These are phyloP conservation scores for Fonsecaea nubica DNA, from an alignment of 2,329 filamentous ascomycete genomes.

Conservation along the genomic window DNA sequence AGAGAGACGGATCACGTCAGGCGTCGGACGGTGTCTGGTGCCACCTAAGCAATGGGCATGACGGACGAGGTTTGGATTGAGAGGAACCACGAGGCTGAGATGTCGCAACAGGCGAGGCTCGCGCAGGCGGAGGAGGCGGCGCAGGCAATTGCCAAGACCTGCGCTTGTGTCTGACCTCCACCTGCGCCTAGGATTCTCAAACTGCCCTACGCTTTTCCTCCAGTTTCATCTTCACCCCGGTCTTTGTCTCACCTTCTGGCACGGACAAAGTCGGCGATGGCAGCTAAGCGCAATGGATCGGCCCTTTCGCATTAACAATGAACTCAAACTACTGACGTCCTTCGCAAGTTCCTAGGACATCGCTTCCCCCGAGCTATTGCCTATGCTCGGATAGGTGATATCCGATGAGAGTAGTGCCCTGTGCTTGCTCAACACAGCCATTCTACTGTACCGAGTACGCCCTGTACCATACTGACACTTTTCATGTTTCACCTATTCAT, in stretches of 20 bases:
- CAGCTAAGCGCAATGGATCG: neutral
- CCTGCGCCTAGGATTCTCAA: neutral
- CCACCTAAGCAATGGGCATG: neutral
- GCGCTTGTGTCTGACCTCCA: too few relatives aligned
- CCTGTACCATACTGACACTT: neutral
- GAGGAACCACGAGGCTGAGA: neutral
- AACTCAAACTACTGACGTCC: neutral
- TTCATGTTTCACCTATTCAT: neutral
- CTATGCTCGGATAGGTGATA: too few relatives aligned
- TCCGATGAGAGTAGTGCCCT: neutral
- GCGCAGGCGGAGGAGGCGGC: neutral
- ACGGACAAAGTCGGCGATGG: neutral
- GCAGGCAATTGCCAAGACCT: too few relatives aligned
- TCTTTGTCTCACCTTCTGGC: neutral
- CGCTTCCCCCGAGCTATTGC: too few relatives aligned
- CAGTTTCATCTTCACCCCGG: neutral
- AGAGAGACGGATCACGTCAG: neutral
- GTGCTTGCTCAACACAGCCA: neutral
- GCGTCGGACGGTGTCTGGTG: neutral
- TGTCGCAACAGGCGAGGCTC: neutral
- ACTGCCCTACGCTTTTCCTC: neutral
- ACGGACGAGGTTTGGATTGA: neutral
- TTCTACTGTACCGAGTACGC: neutral
- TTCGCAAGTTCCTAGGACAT: too few relatives aligned
- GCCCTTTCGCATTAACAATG: neutral